Conservation (phyloP, 768 basidiomycete species). For the Hypsizygus marmoreus region DNA sequence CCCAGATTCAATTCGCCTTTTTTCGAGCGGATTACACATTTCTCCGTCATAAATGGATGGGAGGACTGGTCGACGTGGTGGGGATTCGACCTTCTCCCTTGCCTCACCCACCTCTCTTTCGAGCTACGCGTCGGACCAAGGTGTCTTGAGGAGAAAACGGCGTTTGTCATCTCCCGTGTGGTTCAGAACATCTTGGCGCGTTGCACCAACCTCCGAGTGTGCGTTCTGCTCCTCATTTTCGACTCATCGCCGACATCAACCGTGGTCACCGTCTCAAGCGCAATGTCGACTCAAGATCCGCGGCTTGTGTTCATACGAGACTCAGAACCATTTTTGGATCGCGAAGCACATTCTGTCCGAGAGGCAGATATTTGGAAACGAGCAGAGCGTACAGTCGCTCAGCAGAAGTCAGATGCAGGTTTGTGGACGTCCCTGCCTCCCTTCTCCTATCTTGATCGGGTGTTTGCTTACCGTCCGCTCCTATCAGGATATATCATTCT, state of each 20-base stretch:
- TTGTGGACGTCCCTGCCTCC: constrained; percentile 5
- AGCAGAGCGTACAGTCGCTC: constrained; percentile 29
- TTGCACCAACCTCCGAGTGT: constrained; percentile 27
- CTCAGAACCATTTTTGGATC: constrained; percentile 38
- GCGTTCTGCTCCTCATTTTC: constrained; percentile 35
- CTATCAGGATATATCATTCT: constrained; percentile 10
- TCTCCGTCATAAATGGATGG: constrained; percentile 42
- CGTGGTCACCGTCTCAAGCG: constrained; percentile 15
- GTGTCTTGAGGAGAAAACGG: constrained; percentile 18
- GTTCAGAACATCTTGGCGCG: constrained; percentile 24
- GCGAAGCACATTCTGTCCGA: constrained; percentile 36
- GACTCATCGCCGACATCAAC: constrained; percentile 23
- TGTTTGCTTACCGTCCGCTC: neutral
- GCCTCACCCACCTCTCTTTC: constrained; percentile 39
- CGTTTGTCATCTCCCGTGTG: constrained; percentile 22
- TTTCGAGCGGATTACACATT: constrained; percentile 38
- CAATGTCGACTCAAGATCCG: constrained; percentile 27
- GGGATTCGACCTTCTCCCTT: constrained; percentile 27
- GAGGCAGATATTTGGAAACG: constrained; percentile 35
- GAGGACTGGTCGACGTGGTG: constrained; percentile 44
- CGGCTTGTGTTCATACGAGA: constrained; percentile 40
- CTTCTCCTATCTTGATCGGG: neutral
- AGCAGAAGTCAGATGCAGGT: constrained; percentile 24
- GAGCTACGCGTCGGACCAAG: constrained; percentile 35
- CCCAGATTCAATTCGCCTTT: constrained; percentile 29